These are phyloP conservation scores for Dissophora ornata DNA, from an alignment of 192 early-diverging fungal genomes.

Conservation along the genomic window DNA sequence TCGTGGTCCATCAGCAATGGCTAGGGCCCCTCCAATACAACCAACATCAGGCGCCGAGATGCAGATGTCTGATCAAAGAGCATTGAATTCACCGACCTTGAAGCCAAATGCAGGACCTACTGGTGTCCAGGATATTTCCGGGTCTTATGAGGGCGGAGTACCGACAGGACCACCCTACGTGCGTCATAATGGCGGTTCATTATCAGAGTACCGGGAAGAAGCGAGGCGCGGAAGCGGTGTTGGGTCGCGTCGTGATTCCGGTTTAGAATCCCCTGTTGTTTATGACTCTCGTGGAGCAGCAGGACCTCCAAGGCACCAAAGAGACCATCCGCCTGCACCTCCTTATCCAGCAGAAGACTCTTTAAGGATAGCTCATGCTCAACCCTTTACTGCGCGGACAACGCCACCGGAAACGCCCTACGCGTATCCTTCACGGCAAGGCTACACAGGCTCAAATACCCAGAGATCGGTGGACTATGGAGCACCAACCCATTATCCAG, in stretches of 20 bases:
- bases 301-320: not conserved
- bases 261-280: not conserved
- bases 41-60: no score
- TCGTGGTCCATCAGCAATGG: not conserved
- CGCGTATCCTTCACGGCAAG: constrained; percentile 8
- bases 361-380: not conserved
- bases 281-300: not conserved
- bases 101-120: not conserved
- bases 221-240: not conserved
- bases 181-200: not conserved
- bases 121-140: not conserved
- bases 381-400: not conserved
- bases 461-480: constrained; percentile 12
- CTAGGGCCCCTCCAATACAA: not conserved
- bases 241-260: not conserved
- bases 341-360: constrained; percentile 3
- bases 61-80: no score
- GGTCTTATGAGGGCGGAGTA: not conserved
- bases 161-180: not conserved
- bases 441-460: not conserved
- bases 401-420: not conserved
- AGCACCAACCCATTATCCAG: not conserved
- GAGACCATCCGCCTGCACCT: not conserved
- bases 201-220: not conserved
- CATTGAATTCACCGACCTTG: no score